phyloP scores from a whole-genome alignment of 2,329 filamentous ascomycete genomes.

The Cryphonectria japonica region DNA sequence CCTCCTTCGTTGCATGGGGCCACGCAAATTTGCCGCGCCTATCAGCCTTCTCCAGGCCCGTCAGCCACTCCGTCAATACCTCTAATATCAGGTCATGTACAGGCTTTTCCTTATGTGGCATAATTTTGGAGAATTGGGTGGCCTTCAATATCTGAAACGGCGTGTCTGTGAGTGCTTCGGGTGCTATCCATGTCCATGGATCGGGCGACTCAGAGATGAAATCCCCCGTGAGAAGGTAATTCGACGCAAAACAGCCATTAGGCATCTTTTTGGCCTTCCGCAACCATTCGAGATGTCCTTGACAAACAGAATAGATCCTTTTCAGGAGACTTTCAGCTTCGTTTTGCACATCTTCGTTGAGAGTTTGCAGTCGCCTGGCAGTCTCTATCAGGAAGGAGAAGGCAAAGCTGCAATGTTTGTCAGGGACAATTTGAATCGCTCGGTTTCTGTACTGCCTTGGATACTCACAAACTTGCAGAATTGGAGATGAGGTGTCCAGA shows the following conservation, averaged over 20 bases:
- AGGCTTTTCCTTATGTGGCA: background rate
- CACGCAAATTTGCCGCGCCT: background rate
- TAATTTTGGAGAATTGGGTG: background rate
- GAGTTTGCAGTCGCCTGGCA: background rate
- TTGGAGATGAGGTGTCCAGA: background rate
- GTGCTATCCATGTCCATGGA: background rate
- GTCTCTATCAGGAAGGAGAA: background rate
- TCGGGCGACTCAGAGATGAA: background rate
- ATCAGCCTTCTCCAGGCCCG: background rate
- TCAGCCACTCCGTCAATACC: background rate
- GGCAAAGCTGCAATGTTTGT: background rate
- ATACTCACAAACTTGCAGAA: background rate
- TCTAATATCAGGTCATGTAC: background rate
- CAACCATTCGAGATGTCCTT: background rate
- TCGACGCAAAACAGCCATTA: background rate
- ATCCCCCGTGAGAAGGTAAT: background rate
- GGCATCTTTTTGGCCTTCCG: background rate
- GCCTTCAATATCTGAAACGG: background rate
- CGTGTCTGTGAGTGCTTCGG: background rate
- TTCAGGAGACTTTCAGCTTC: background rate
- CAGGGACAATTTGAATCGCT: background rate
- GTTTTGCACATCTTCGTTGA: too few species aligned
- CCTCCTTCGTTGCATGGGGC: background rate
- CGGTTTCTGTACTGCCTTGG: background rate
- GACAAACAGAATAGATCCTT: background rate